Conservation (phyloP, 805 yeast species). For the Schwanniomyces sp. region DNA sequence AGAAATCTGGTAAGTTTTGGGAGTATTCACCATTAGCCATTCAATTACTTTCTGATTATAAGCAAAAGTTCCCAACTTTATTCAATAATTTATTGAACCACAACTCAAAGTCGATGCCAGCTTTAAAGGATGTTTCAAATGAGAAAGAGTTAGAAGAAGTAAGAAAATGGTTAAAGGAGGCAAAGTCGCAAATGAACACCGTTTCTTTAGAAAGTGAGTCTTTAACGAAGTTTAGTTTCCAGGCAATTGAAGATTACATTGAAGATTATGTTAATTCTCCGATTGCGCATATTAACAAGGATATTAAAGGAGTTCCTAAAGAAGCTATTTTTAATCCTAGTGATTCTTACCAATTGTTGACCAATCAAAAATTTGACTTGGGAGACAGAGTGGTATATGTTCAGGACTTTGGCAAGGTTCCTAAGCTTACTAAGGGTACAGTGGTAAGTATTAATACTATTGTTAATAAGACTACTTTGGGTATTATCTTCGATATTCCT, state of each 20-base stretch:
- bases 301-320: slow-evolving; percentile 79
- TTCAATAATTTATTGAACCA: slow-evolving; percentile 39
- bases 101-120: slow-evolving; percentile 35
- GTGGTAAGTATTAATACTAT: slow-evolving; percentile 64
- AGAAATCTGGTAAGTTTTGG: slow-evolving; percentile 67
- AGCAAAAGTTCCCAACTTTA: slow-evolving; percentile 58
- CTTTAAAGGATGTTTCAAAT: slow-evolving; percentile 26
- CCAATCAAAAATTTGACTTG: slow-evolving; percentile 72
- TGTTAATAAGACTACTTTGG: slow-evolving; percentile 65
- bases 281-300: slow-evolving; percentile 45
- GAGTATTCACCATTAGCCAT: slow-evolving; percentile 77
- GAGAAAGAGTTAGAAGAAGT: slow-evolving; percentile 45
- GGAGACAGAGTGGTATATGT: slow-evolving; percentile 92
- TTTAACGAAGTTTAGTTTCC: slow-evolving; percentile 63
- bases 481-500: slow-evolving; percentile 81
- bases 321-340: slow-evolving; percentile 78
- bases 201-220: slow-evolving; percentile 80
- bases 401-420: slow-evolving; percentile 85
- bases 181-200: slow-evolving; percentile 47
- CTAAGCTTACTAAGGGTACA: slow-evolving; percentile 84
- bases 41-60: slow-evolving; percentile 61
- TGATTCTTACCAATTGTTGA: slow-evolving; percentile 67
- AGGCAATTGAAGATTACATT: slow-evolving; percentile 64
- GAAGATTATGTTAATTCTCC: slow-evolving; percentile 48
- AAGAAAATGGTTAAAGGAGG: slow-evolving; percentile 50